Base-by-base conservation (phyloP, 257 asterid genomes). In the Thymus quinquecostatus region DNA sequence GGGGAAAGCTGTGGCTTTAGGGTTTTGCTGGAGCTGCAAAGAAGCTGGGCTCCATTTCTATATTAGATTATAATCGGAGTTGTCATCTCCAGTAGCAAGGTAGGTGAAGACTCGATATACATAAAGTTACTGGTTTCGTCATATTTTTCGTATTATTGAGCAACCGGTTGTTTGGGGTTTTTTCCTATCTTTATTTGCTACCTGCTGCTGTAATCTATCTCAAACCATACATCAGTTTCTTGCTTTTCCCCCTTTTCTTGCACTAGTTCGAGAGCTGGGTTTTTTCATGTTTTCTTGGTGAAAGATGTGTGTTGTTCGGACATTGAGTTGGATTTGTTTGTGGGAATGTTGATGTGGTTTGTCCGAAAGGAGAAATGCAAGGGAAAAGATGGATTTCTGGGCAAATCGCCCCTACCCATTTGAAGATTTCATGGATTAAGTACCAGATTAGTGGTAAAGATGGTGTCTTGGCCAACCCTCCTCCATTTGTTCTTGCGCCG, bases 1-100 rank as follows among this genome's bases (percentile, higher is more conserved):
- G 51, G 65, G 60, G 49, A 75, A 72, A 50, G 66, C 80, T 77
- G 77, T 74, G 69, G 30, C 10, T 78, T 73, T 80, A 81, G 89
- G 96, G 88, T 82, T 87, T 79, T 79, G 69, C 82, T 77, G 84
- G 77, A 71, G 88, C 79, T 73, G 82, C 84, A 70, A 21, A 77
- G 83, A 80, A 76, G 75, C 68, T 84, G 79, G 83, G 21, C 21
- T 76, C 84, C 81, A 74, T 78, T 12, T 72, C 65, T 68, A 66
- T 60, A 38, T 51, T 69, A 51, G 79, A 71, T 63, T 3, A 75
- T 8, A 72, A 38, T 54, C 45, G 63, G 85, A 70, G 75, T 72
- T 75, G 81, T 75, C 86, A 64, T 53, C 82, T 83, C 76, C 75
- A 67, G 79, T 74, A 79, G 78, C 87, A 81, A 82, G 84, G 86